These are phyloP conservation scores for Yamadazyma membranifaciens DNA, from an alignment of 1,139 yeast species.

Conservation along the genomic window DNA sequence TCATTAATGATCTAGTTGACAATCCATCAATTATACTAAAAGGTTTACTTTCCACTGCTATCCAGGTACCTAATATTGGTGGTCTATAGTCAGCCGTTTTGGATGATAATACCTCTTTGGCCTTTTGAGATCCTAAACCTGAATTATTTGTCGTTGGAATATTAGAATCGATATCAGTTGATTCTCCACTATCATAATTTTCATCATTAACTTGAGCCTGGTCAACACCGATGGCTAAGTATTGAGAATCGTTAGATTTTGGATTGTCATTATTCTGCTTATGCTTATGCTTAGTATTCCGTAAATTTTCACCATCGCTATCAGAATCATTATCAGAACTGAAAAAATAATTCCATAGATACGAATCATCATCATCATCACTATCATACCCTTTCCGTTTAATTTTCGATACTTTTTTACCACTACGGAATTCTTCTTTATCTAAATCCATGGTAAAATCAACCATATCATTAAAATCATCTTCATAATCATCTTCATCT, in stretches of 20 bases:
- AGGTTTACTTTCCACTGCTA: constrained; percentile 73
- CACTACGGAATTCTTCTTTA: constrained; percentile 9
- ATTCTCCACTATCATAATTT: constrained; percentile 62
- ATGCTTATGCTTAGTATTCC: background rate
- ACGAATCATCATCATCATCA: constrained; percentile 53
- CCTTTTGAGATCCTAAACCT: constrained; percentile 65
- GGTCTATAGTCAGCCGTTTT: constrained; percentile 84
- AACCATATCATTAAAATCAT: constrained; percentile 31
- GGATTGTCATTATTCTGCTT: background rate
- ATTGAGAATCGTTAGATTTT: constrained; percentile 4
- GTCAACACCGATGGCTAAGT: constrained; percentile 2
- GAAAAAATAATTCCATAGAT: constrained; percentile 56
- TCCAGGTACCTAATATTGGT: constrained; percentile 92
- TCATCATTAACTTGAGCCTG: constrained; percentile 8
- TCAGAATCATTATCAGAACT: constrained; percentile 43
- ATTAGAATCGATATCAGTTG: constrained; percentile 85
- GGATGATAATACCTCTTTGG: constrained; percentile 85
- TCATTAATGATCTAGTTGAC: constrained; percentile 70
- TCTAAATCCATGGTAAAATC: constrained; percentile 27
- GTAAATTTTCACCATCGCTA: constrained; percentile 19
- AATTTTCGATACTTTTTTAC: constrained; percentile 7
- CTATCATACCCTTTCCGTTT: constrained; percentile 21
- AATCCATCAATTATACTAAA: constrained; percentile 94
- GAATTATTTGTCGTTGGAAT: constrained; percentile 54
- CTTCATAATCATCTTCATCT: constrained; percentile 25